Percentiles rank a stretch among this genome's conserved stretches.
These are phyloP conservation scores for Kluyveromyces aestuarii DNA, from an alignment of 805 yeast genomes.

Conservation along the genomic window DNA sequence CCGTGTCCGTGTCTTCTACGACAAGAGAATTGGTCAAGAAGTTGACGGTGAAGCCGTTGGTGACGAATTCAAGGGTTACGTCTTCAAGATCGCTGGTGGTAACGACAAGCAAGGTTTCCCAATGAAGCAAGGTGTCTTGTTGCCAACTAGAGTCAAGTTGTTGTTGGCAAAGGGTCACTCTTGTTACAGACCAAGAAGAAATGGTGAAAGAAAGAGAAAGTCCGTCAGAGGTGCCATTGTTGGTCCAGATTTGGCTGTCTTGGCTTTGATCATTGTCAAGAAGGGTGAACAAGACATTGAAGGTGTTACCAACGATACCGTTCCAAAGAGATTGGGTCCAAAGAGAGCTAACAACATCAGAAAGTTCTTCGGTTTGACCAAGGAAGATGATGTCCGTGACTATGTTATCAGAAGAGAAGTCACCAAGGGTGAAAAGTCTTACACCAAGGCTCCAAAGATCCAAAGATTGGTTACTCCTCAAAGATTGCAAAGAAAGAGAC, in stretches of 20 bases:
- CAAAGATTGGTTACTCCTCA: slow-evolving; percentile 99
- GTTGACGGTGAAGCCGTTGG: slow-evolving; percentile 97
- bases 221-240: slow-evolving; percentile 99
- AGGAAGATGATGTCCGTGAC: slow-evolving; percentile 47
- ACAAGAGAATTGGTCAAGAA: slow-evolving; percentile 99
- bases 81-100: slow-evolving; percentile 98
- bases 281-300: slow-evolving; percentile 94
- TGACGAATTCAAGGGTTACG: slow-evolving; percentile 99
- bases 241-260: slow-evolving; percentile 92
- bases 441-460: slow-evolving; percentile 99
- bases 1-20: slow-evolving; percentile 96
- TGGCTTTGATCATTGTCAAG: slow-evolving; percentile 88
- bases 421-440: slow-evolving; percentile 94
- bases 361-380: slow-evolving; percentile 88
- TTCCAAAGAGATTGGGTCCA: slow-evolving; percentile 99
- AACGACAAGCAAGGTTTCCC: slow-evolving; percentile 99
- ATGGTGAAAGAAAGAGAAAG: slow-evolving; percentile 99
- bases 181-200: slow-evolving; percentile 99
- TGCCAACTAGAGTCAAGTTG: slow-evolving; percentile 98
- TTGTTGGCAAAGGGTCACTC: slow-evolving; percentile 90
- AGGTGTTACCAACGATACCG: slow-evolving; percentile 90
- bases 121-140: slow-evolving; percentile 99
- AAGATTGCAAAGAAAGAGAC: slow-evolving; percentile 98
- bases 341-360: slow-evolving; percentile 99
- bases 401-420: slow-evolving; percentile 98